These are phyloP conservation scores for Ustilago nuda DNA, from an alignment of 1,284 basidiomycete species.

Conservation along the genomic window DNA sequence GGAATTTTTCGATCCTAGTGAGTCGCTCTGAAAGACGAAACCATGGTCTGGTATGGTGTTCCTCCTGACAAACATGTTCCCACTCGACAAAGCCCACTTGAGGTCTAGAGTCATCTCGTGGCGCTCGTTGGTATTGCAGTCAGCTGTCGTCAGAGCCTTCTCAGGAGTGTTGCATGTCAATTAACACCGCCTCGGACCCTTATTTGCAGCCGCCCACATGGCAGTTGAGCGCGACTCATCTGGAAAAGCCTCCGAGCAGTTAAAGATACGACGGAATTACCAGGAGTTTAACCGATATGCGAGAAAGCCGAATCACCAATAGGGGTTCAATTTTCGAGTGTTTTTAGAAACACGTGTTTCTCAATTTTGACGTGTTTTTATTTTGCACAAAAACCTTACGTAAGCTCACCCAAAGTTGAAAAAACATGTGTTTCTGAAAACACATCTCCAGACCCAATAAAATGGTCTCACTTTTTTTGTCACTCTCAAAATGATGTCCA, in stretches of 20 bases:
- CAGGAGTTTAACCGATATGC: too few species aligned
- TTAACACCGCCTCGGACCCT: slow-evolving; percentile 25
- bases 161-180: background rate
- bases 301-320: too few species aligned
- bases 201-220: slow-evolving; percentile 19
- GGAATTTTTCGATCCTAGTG: slow-evolving; percentile 3
- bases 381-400: too few species aligned
- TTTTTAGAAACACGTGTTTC: too few species aligned
- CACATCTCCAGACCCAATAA: too few species aligned
- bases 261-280: too few species aligned
- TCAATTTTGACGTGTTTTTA: too few species aligned
- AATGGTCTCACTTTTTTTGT: too few species aligned
- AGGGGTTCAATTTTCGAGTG: too few species aligned
- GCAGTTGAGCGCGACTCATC: background rate
- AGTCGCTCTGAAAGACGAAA: background rate
- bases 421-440: too few species aligned
- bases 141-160: slow-evolving; percentile 28
- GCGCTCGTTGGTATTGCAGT: background rate
- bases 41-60: background rate
- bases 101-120: background rate
- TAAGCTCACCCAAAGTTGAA: too few species aligned
- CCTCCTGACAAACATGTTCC: background rate
- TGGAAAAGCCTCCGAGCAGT: slow-evolving; percentile 23
- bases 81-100: background rate
- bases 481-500: too few species aligned